Base-by-base conservation (phyloP, 352 stramenopile genomes). In the Plasmopara muralis region DNA sequence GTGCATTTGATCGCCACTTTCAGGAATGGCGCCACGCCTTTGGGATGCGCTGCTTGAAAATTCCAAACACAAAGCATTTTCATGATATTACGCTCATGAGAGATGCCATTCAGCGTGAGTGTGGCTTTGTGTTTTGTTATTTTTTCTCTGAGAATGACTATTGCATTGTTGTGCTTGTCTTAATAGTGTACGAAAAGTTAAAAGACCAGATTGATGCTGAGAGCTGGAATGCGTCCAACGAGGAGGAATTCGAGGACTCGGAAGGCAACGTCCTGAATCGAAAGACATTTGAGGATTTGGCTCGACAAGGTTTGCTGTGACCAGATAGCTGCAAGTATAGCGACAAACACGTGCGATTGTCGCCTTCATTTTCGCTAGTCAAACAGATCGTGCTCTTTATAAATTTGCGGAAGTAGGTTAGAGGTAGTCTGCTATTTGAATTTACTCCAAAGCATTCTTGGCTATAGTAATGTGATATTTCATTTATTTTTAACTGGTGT, bases 41-140 rank as follows among this genome's bases (percentile, higher is more conserved):
- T 69, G 97, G 96, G 60, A 99, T 99, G 97, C 90, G 92, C 29
- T 98, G 94, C 64, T 77, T 99, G 30, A 95, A 95, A 31, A 99
- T 99, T 69, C 97, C 97, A 6, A 99, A 99, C 73, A 99, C 95
- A 13, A 98, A 98, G 61, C 96, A 99, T 64, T 99, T 99, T 71
- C 96, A 99, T 75, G 96, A 98, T 48, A 98, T 99, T 39, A 98
- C 89, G 25, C 89, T 95, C 47, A 99, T 99, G 70, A 92, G 95
- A 49, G 97, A 99, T 70, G 96, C 95, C 30, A 91, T 89, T 42
- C 73, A 84, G 41, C 43, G 77, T 90, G 76, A 53, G 76, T 71
- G 18, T 29, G 33, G 16, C 16, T 10, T 54, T 62, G 15, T 48
- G 12, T 6, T 16, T 62, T 25, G 20, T 25, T 25, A n/a, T 25